Conservation (phyloP, 805 yeast species). For the Saccharomycopsis schoenii region DNA sequence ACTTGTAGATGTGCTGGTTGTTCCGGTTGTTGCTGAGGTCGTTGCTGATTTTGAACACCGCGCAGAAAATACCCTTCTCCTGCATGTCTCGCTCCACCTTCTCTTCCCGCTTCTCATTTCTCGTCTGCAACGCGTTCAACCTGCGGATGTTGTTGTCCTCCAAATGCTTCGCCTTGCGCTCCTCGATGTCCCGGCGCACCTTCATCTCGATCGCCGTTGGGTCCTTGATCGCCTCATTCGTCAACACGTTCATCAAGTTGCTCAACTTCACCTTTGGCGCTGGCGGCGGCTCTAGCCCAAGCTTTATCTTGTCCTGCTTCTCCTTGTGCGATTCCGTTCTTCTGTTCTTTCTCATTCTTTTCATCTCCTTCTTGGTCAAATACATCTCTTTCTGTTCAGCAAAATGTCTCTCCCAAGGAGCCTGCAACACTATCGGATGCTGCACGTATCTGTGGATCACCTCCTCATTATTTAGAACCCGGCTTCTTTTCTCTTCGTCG, state of each 20-base stretch:
- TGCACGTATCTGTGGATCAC: conserved; percentile 60
- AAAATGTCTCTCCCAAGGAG: conserved; percentile 45
- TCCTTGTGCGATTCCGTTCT: conserved; percentile 57
- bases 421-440: conserved; percentile 63
- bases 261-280: conserved; percentile 79
- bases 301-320: conserved; percentile 62
- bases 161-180: conserved; percentile 50
- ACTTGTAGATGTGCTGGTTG: conserved; percentile 61
- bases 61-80: conserved; percentile 40
- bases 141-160: conserved; percentile 52
- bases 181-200: conserved; percentile 60
- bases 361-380: conserved; percentile 69
- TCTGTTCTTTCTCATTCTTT: conserved; percentile 60
- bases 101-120: conserved; percentile 36
- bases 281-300: conserved; percentile 83
- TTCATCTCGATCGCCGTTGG: conserved; percentile 78
- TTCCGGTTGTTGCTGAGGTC: conserved; percentile 41
- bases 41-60: conserved; percentile 48
- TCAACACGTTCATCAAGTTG: conserved; percentile 77
- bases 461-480: conserved; percentile 28
- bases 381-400: conserved; percentile 38
- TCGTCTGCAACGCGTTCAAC: conserved; percentile 43
- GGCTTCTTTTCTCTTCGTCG: conserved; percentile 21
- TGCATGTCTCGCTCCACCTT: conserved; percentile 40
- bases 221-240: conserved; percentile 77